Conservation (phyloP, 2,329 filamentous ascomycete species). For the Trichophaea hybrida region DNA sequence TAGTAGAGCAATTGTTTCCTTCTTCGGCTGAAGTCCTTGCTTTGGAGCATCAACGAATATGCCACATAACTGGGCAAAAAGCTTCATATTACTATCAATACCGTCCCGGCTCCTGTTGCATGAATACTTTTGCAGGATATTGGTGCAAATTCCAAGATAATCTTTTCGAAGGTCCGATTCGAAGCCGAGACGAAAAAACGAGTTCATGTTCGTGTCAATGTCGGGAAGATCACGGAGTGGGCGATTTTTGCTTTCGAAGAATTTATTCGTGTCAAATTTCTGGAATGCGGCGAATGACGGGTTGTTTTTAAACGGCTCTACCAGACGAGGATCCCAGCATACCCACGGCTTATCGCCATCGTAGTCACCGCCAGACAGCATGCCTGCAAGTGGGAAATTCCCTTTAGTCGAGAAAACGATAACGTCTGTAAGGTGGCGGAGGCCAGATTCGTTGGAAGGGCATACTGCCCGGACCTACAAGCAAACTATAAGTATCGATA, state of each 20-base stretch:
- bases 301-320: constrained; percentile 50
- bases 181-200: constrained; percentile 42
- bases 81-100: constrained; percentile 34
- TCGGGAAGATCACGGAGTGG: background rate
- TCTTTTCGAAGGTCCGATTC: constrained; percentile 43
- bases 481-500: background rate
- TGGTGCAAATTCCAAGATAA: constrained; percentile 50
- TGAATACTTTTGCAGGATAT: constrained; percentile 46
- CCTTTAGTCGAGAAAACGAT: constrained; percentile 60
- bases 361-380: constrained; percentile 66
- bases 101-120: constrained; percentile 36
- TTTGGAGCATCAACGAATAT: constrained; percentile 45
- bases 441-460: constrained; percentile 28
- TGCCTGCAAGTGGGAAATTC: constrained; percentile 47
- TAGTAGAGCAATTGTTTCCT: background rate
- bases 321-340: constrained; percentile 55
- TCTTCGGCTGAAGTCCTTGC: constrained; percentile 33
- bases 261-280: constrained; percentile 2
- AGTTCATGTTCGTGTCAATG: background rate
- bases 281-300: constrained; percentile 22
- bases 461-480: background rate
- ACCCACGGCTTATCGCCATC: constrained; percentile 69
- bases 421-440: constrained; percentile 60
- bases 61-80: constrained; percentile 40
- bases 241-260: constrained; percentile 10